Conservation (phyloP, 1,284 basidiomycete species). For the Gymnopus androsaceus region DNA sequence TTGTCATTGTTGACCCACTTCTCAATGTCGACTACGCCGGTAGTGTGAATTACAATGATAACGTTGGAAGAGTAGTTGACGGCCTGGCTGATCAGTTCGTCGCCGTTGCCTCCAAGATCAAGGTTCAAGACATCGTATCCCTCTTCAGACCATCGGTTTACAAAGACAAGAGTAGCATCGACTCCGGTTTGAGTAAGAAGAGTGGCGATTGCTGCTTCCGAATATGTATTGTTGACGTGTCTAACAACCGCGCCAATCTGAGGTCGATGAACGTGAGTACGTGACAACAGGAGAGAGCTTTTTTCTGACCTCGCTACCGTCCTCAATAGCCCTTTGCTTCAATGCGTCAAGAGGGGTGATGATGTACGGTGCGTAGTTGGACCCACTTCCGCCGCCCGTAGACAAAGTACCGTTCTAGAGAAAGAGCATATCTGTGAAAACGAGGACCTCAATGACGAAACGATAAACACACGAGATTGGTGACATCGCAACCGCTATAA, state of each 20-base stretch:
- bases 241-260: constrained; percentile 6
- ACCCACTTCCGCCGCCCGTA: constrained; percentile 17
- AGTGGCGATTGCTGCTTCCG: not conserved
- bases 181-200: not conserved
- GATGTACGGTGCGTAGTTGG: constrained; percentile 20
- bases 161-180: constrained; percentile 19
- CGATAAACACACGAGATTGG: constrained; percentile 1
- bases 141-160: constrained; percentile 15
- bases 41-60: constrained; percentile 8
- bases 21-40: constrained; percentile 8
- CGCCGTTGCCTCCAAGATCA: constrained; percentile 12
- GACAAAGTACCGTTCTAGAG: constrained; percentile 19
- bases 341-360: constrained; percentile 22
- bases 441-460: not conserved
- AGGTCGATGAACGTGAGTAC: not conserved
- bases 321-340: constrained; percentile 15
- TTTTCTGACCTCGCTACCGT: constrained; percentile 16
- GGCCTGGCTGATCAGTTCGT: constrained; percentile 17
- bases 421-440: not conserved
- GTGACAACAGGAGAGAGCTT: not conserved
- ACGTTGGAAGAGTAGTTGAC: constrained; percentile 17
- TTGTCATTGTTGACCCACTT: constrained; percentile 11
- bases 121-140: constrained; percentile 15
- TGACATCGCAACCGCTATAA: not conserved
- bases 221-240: not conserved